Evolutionary conservation across 163 green algal genomes (phyloP).

Genomic region (Volvox carteri): DNA sequence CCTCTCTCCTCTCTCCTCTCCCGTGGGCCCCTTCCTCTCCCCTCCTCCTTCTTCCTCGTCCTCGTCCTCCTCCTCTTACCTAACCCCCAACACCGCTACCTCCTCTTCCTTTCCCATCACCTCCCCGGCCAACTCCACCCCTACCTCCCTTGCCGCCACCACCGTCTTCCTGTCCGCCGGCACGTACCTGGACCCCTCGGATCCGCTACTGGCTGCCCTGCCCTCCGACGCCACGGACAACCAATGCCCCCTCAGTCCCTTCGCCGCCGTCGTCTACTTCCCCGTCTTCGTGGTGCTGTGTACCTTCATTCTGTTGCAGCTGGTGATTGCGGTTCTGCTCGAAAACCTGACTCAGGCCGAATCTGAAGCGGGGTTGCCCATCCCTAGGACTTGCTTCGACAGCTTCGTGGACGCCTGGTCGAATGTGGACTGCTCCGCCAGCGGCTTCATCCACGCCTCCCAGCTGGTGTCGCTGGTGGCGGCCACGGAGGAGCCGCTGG

Average conservation of each 20-base stretch:
- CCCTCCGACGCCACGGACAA: conserved; percentile 32
- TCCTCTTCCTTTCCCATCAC: background rate
- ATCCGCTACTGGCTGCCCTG: conserved; percentile 1
- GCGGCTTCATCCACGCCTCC: conserved; percentile 68
- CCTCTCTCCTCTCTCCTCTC: background rate
- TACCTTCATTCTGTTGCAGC: conserved; percentile 73
- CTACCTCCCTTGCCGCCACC: background rate
- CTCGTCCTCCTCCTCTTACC: background rate
- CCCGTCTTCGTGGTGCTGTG: conserved; percentile 75
- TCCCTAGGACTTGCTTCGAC: background rate
- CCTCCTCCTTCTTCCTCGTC: background rate
- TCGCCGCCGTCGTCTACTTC: conserved; percentile 74
- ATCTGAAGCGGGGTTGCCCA: conserved; percentile 60
- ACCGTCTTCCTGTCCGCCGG: background rate
- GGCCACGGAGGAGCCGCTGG: conserved; percentile 74
- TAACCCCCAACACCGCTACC: background rate
- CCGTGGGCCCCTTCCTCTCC: background rate
- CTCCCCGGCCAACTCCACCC: background rate
- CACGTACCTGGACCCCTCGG: conserved; percentile 24
- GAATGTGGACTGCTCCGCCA: conserved; percentile 72
- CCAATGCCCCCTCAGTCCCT: conserved; percentile 61
- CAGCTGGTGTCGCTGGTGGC: conserved; percentile 70
- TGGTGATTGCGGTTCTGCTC: conserved; percentile 79
- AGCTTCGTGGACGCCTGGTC: conserved; percentile 64
- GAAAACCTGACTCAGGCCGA: conserved; percentile 72